These are phyloP conservation scores for Dothistroma septosporum DNA, from an alignment of 2,329 filamentous ascomycete species.

Conservation along the genomic window DNA sequence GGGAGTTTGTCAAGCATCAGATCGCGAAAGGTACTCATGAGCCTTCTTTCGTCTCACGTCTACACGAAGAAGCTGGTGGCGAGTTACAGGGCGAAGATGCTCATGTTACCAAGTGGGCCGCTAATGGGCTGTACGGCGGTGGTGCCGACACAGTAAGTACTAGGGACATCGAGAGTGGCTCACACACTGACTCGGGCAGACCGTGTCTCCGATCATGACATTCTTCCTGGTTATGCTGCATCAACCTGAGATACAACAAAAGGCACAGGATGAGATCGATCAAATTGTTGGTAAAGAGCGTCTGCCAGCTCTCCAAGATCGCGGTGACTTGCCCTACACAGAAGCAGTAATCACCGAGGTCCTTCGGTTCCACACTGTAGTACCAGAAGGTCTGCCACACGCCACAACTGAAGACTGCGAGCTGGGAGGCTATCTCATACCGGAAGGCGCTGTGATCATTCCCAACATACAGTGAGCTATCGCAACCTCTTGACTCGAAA, in stretches of 20 bases:
- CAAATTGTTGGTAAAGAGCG: slow-evolving; percentile 28
- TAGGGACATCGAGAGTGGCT: slow-evolving; percentile 1
- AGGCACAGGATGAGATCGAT: slow-evolving; percentile 35
- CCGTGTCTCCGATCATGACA: slow-evolving; percentile 2
- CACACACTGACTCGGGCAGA: not conserved
- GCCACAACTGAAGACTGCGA: slow-evolving; percentile 41
- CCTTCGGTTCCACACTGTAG: slow-evolving; percentile 35
- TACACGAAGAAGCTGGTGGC: slow-evolving; percentile 34
- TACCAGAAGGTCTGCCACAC: slow-evolving; percentile 36
- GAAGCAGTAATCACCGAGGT: slow-evolving; percentile 34
- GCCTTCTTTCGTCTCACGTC: slow-evolving; percentile 41
- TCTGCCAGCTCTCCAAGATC: slow-evolving; percentile 31
- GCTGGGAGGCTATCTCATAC: slow-evolving; percentile 41
- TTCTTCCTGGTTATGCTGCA: slow-evolving; percentile 25
- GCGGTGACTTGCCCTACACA: slow-evolving; percentile 32
- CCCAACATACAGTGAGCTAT: slow-evolving; percentile 36
- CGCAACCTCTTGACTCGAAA: not conserved
- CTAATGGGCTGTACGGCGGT: slow-evolving; percentile 41
- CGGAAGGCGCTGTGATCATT: slow-evolving; percentile 39
- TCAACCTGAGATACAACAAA: slow-evolving; percentile 29
- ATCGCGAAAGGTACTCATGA: slow-evolving; percentile 24
- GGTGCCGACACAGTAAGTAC: slow-evolving; percentile 39
- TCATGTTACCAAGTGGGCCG: slow-evolving; percentile 41
- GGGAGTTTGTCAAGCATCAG: slow-evolving; percentile 42
- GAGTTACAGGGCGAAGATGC: slow-evolving; percentile 28